Base-by-base conservation (phyloP, 768 basidiomycete species). In the Lenzites betulinus region DNA sequence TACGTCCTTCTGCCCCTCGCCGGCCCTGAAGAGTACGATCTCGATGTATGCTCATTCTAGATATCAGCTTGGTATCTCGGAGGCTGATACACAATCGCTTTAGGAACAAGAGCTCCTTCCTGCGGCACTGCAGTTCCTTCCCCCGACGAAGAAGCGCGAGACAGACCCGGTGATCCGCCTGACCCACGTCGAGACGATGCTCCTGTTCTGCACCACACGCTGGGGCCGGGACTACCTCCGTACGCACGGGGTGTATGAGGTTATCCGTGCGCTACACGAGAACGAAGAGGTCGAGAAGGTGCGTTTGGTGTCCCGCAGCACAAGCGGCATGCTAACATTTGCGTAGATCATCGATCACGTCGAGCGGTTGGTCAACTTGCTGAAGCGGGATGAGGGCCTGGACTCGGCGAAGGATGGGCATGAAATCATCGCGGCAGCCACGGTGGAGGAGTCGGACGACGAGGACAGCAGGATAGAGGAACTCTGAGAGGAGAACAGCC, bases 1-100 rank as follows among this genome's bases (percentile, higher is more conserved):
- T 90, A 87, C 69, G 79, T 99, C 12, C 80, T 99, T 3, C 82
- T 95, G 0, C 96, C 97, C 0, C 78, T 99, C 2, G 94, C 96
- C 42, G 95, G 96, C 7, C 90, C 94, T 1, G 97, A 98, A 73
- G 97, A 98, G 74, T 88, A 92, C 60, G 95, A 97, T 58, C 79
- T 96, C 1, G 95, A 98, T 62, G 93, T 92, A 65, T 54, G 79
- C 33, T 15, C 4, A 16, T 26, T 5, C 9, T n/a, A 12, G 30
- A 3, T 3, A 30, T 25, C 16, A 6, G 13, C 16, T 26, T 8
- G 15, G 11, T 25, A 7, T 28, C 16, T 4, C 22, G 13, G 1
- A n/a, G 11, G 28, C 47, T 30, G 47, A 52, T 55, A 3, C 15
- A 23, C 18, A 13, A 3, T 16, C 11, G 9, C 16, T 5, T 18